Conservation (phyloP, 495 filamentous ascomycete genomes). For the Arthonia radiata region DNA sequence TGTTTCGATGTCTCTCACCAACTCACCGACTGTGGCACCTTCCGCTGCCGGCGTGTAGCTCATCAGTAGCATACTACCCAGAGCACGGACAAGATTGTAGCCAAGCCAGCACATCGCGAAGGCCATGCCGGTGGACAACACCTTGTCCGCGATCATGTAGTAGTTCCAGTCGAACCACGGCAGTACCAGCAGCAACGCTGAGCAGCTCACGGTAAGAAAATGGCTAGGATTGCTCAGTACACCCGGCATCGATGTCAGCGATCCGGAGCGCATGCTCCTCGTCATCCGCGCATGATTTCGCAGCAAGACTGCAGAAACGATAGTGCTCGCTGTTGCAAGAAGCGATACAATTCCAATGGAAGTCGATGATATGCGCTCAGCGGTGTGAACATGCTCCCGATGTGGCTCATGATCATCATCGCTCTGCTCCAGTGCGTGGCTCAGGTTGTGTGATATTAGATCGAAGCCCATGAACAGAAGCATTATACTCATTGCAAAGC, state of each 20-base stretch:
- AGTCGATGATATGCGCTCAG: conserved; percentile 45
- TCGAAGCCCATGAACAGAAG: conserved; percentile 93
- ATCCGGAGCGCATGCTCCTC: conserved; percentile 52
- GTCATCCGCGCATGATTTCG: conserved; percentile 89
- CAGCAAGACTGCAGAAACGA: conserved; percentile 65
- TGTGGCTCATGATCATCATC: conserved; percentile 41
- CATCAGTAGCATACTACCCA: conserved; percentile 91
- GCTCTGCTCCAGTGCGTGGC: conserved; percentile 50
- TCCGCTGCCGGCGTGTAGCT: conserved; percentile 40
- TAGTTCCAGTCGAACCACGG: conserved; percentile 55
- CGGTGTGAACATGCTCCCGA: conserved; percentile 37
- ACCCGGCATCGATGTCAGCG: conserved; percentile 56
- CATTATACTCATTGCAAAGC: conserved; percentile 90
- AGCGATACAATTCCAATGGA: conserved; percentile 61
- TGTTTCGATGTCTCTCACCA: conserved; percentile 48
- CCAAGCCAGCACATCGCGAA: conserved; percentile 71
- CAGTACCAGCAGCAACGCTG: conserved; percentile 53
- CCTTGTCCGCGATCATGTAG: conserved; percentile 57
- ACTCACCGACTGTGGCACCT: conserved; percentile 13
- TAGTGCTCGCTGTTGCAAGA: conserved; percentile 64
- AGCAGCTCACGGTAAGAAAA: conserved; percentile 72
- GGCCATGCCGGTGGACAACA: conserved; percentile 56
- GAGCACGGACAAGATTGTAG: conserved; percentile 49
- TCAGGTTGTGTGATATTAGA: conserved; percentile 72
- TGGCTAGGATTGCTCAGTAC: conserved; percentile 81